These are phyloP conservation scores for Suillus americanus DNA, from an alignment of 768 basidiomycete genomes.

Conservation along the genomic window DNA sequence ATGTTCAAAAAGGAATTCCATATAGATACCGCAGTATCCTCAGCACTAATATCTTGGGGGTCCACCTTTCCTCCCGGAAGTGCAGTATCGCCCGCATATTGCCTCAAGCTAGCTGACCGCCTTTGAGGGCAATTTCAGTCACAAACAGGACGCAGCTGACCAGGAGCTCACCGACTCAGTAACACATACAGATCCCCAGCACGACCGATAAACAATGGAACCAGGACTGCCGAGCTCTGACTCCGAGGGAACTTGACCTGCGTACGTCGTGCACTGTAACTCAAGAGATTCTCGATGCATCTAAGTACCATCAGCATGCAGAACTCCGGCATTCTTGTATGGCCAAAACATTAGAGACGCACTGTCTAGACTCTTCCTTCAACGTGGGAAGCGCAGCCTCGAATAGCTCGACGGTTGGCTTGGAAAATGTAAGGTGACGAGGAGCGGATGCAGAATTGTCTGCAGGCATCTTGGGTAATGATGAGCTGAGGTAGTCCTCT, in stretches of 20 bases:
- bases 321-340: background rate
- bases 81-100: constrained; percentile 87
- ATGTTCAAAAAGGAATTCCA: background rate
- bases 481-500: background rate
- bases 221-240: constrained; percentile 72
- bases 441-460: background rate
- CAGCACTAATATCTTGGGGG: constrained; percentile 59
- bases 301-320: constrained; percentile 10
- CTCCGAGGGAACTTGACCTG: constrained; percentile 51
- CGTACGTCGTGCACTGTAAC: constrained; percentile 25
- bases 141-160: background rate
- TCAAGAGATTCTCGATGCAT: constrained; percentile 26
- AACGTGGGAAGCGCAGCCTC: constrained; percentile 11
- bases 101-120: constrained; percentile 66
- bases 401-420: constrained; percentile 10
- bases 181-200: constrained; percentile 83
- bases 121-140: constrained; percentile 36
- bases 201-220: constrained; percentile 83
- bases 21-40: constrained; percentile 75
- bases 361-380: constrained; percentile 26
- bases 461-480: constrained; percentile 13
- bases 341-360: background rate
- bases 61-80: constrained; percentile 87
- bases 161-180: constrained; percentile 65
- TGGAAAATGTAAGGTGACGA: constrained; percentile 17